A percentile compares a stretch with the other conserved stretches of the same genome.
These are phyloP conservation scores for Macadamia integrifolia DNA, from an alignment of 164 flowering plant genomes.

Conservation along the genomic window DNA sequence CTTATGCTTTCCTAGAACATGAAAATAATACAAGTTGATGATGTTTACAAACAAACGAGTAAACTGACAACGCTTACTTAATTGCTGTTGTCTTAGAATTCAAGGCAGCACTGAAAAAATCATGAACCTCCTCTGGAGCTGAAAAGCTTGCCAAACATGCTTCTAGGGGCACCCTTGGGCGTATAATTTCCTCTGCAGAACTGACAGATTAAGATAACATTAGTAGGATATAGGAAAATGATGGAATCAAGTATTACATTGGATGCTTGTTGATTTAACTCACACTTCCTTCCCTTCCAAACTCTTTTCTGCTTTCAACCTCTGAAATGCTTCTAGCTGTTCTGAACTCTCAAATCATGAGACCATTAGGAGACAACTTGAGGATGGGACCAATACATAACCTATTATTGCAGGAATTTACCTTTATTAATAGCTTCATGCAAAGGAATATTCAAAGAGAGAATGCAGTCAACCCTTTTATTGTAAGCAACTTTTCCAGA, in stretches of 20 bases:
- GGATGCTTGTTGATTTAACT: constrained; percentile 28
- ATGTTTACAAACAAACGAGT: neutral
- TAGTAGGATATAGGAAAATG: neutral
- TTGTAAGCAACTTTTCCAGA: constrained; percentile 96
- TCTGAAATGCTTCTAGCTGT: constrained; percentile 62
- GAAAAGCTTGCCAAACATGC: constrained; percentile 82
- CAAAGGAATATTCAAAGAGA: constrained; percentile 82
- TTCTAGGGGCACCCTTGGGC: constrained; percentile 88
- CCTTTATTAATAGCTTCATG: constrained; percentile 90
- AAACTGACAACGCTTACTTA: constrained; percentile 47
- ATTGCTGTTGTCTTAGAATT: constrained; percentile 78
- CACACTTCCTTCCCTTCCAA: constrained; percentile 73
- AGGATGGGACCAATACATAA: neutral
- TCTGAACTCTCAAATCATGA: constrained; percentile 39
- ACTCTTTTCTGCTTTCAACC: constrained; percentile 55
- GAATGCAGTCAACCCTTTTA: constrained; percentile 76
- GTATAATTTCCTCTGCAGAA: constrained; percentile 57
- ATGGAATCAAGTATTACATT: constrained; percentile 5
- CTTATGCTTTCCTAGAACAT: neutral
- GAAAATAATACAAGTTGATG: neutral
- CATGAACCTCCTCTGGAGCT: constrained; percentile 88
- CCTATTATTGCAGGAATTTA: constrained; percentile 14
- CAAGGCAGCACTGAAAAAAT: constrained; percentile 86
- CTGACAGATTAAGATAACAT: constrained; percentile 21
- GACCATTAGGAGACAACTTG: constrained; percentile 11